Base-by-base conservation (phyloP, 176 grass and related monocot genomes). In the Avena eriantha region DNA sequence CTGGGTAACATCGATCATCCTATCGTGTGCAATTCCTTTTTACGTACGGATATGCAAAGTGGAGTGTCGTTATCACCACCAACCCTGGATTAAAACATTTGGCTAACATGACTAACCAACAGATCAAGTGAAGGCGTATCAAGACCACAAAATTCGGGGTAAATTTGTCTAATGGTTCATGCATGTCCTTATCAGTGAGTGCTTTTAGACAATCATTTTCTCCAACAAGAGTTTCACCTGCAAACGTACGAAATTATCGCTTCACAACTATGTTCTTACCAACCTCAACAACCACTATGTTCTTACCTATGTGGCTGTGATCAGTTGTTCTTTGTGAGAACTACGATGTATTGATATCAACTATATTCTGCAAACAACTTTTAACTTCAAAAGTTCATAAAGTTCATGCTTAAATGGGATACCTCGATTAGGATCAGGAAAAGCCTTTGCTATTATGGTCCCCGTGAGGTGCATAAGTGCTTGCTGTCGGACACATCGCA, bases 31-130 rank as follows among this genome's bases (percentile, higher is more conserved):
- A 9, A 33, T 56, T 14, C 7, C 10, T 58, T 64, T 64, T 18
- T 43, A 24, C 8, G 50, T 57, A 69, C 81, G 81, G 66, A 26
- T 43, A 83, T n/a, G 21, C 33, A 70, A 73, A 73, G 53, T 22
- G 39, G 16, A 6, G n/a, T 16, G 71, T 91, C 41, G 36, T 81
- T 76, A 26, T 56, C 89, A 71, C 39, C 47, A 87, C 82, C 81
- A 50, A 88, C 86, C 77, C 71, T 50, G 16, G 24, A 85, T 54
- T 67, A 76, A 36, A 77, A 14, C 12, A 8, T 73, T 57, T n/a
- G n/a, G 24, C 18, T 26, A 31, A 46, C 22, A 73, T 47, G 63
- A 53, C 31, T 73, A 21, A 24, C 35, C 69, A 31, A 64, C 53
- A 18, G 47, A 54, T 60, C 26, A 43, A 41, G 21, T 18, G 47